Conservation (phyloP, 768 basidiomycete species). For the Amanita rubescens region DNA sequence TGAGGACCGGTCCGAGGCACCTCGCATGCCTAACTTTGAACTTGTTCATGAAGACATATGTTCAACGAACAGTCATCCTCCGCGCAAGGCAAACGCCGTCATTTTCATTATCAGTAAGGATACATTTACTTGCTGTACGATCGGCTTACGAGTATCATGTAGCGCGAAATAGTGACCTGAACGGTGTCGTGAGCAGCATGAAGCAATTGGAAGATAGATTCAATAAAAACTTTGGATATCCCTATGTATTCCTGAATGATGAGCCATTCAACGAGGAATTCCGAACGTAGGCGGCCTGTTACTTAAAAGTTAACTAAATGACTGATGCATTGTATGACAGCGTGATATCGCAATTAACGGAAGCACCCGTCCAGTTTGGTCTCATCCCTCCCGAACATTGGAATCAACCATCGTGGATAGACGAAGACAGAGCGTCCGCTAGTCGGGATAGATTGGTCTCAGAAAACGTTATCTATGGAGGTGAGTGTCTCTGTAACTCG, state of each 20-base stretch:
- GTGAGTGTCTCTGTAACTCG: constrained; percentile 23
- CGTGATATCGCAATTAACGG: constrained; percentile 50
- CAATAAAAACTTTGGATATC: constrained; percentile 80
- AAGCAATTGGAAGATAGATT: constrained; percentile 84
- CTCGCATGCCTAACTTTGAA: neutral
- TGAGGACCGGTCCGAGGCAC: neutral
- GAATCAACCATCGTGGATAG: constrained; percentile 76
- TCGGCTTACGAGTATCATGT: neutral
- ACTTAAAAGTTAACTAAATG: neutral
- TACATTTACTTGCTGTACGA: neutral
- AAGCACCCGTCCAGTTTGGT: constrained; percentile 61
- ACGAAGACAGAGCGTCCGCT: constrained; percentile 61
- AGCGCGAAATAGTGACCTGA: constrained; percentile 57
- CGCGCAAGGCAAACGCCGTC: neutral
- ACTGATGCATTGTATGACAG: constrained; percentile 20
- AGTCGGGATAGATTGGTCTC: constrained; percentile 65
- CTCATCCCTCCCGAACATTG: constrained; percentile 72
- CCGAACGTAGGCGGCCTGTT: constrained; percentile 40
- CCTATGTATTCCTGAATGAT: constrained; percentile 86
- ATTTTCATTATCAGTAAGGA: neutral
- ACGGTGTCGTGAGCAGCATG: constrained; percentile 55
- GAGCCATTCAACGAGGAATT: constrained; percentile 64
- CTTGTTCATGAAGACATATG: neutral
- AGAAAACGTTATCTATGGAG: constrained; percentile 60
- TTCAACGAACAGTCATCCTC: neutral